phyloP scores from a whole-genome alignment of 2,329 filamentous ascomycete species.

The Sporothrix luriei region DNA sequence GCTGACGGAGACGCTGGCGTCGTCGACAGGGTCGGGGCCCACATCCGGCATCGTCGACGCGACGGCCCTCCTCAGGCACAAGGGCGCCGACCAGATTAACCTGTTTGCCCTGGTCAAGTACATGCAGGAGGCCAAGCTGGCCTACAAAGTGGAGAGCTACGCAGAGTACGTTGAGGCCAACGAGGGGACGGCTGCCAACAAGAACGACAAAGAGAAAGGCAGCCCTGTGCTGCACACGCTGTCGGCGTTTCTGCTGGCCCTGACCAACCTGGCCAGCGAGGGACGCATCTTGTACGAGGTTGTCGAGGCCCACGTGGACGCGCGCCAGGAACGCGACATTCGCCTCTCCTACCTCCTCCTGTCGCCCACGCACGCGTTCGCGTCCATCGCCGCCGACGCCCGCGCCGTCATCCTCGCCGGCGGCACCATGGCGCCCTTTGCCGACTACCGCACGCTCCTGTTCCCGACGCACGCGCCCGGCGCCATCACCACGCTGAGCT shows the following conservation, averaged over 20 bases:
- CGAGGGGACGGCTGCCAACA: slow-evolving; percentile 40
- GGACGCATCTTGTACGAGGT: slow-evolving; percentile 67
- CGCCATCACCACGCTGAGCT: slow-evolving; percentile 79
- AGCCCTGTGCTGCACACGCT: slow-evolving; percentile 58
- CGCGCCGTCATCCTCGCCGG: slow-evolving; percentile 88
- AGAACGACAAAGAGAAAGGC: slow-evolving; percentile 40
- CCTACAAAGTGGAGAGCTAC: slow-evolving; percentile 93
- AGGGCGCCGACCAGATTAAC: slow-evolving; percentile 94
- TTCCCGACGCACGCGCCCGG: slow-evolving; percentile 70
- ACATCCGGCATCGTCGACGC: slow-evolving; percentile 64
- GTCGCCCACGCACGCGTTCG: slow-evolving; percentile 89
- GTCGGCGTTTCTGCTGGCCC: slow-evolving; percentile 68
- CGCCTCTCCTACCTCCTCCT: slow-evolving; percentile 82
- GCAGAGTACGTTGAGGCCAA: slow-evolving; percentile 62
- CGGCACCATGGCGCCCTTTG: slow-evolving; percentile 96
- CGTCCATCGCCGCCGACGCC: slow-evolving; percentile 80
- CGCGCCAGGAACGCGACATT: slow-evolving; percentile 52
- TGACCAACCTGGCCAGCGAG: slow-evolving; percentile 82
- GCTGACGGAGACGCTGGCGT: slow-evolving; percentile 56
- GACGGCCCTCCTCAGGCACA: slow-evolving; percentile 73
- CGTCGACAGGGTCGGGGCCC: slow-evolving; percentile 45
- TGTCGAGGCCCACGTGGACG: slow-evolving; percentile 35
- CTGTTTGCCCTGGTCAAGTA: slow-evolving; percentile 86
- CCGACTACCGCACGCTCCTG: slow-evolving; percentile 83
- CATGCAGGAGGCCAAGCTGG: slow-evolving; percentile 87